phyloP scores from a whole-genome alignment of 768 basidiomycete genomes.

The Lentinula sp. region DNA sequence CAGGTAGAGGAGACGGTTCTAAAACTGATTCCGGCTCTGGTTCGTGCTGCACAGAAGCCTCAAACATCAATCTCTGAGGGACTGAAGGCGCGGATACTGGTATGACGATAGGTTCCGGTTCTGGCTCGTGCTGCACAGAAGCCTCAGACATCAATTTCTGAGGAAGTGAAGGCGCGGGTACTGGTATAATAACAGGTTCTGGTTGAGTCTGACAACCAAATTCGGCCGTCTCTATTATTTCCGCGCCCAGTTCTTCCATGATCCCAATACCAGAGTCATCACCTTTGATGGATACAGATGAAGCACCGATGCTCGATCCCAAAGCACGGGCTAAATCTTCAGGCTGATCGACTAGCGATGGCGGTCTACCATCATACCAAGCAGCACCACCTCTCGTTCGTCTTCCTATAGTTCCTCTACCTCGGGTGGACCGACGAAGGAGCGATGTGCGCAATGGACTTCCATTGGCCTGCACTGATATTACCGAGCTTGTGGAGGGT shows the following conservation, averaged over 20 bases:
- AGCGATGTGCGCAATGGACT: constrained; percentile 62
- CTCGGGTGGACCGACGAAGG: constrained; percentile 43
- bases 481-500: constrained; percentile 36
- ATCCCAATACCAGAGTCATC: constrained; percentile 26
- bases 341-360: constrained; percentile 66
- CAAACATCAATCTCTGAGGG: constrained; percentile 15
- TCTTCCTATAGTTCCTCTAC: constrained; percentile 36
- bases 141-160: constrained; percentile 17
- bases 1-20: constrained; percentile 9
- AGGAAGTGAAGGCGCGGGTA: constrained; percentile 14
- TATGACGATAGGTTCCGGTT: constrained; percentile 24
- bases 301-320: constrained; percentile 31
- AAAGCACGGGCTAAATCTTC: constrained; percentile 69
- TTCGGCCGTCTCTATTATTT: constrained; percentile 43
- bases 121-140: constrained; percentile 24
- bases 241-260: constrained; percentile 24
- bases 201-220: constrained; percentile 64
- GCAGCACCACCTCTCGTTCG: constrained; percentile 61
- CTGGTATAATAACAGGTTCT: constrained; percentile 30
- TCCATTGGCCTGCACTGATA: constrained; percentile 21
- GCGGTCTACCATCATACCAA: constrained; percentile 64
- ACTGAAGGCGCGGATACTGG: constrained; percentile 20
- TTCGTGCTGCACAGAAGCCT: constrained; percentile 25
- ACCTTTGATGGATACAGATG: constrained; percentile 31
- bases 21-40: constrained; percentile 11